Percentiles rank a stretch among this genome's conserved stretches.
Conservation (phyloP, 805 yeast species). For the Yamadazyma kitorensis region DNA sequence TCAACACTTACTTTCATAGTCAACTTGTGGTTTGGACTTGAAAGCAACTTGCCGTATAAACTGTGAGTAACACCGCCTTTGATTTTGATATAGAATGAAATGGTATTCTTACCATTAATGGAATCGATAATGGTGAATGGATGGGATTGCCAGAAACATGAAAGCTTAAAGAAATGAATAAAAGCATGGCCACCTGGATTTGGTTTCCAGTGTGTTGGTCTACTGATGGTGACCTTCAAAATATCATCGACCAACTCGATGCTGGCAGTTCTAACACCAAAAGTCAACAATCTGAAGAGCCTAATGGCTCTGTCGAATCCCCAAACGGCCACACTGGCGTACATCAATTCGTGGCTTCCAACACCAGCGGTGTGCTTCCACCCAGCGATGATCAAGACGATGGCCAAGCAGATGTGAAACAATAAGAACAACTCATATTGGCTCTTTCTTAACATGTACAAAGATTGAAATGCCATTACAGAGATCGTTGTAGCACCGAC, state of each 20-base stretch:
- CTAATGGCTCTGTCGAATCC: too few species aligned
- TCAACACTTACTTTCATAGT: conserved; percentile 25
- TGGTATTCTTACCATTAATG: conserved; percentile 14
- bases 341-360: too few species aligned
- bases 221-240: conserved; percentile 31
- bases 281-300: conserved; percentile 23
- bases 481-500: conserved; percentile 17
- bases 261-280: conserved; percentile 30
- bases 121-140: conserved; percentile 34
- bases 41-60: conserved; percentile 19
- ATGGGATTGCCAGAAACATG: conserved; percentile 39
- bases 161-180: conserved; percentile 26
- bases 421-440: conserved; percentile 34
- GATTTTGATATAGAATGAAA: conserved; percentile 31
- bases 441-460: conserved; percentile 27
- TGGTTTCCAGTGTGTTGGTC: conserved; percentile 33
- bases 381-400: too few species aligned
- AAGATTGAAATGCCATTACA: conserved; percentile 24
- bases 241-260: conserved; percentile 36
- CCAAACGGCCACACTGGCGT: too few species aligned
- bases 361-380: too few species aligned
- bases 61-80: conserved; percentile 50
- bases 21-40: conserved; percentile 17
- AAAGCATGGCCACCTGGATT: conserved; percentile 41
- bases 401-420: conserved; percentile 33